These are phyloP conservation scores for Antitrichia curtipendula DNA, from an alignment of 225 moss, liverwort and hornwort genomes.

Conservation along the genomic window DNA sequence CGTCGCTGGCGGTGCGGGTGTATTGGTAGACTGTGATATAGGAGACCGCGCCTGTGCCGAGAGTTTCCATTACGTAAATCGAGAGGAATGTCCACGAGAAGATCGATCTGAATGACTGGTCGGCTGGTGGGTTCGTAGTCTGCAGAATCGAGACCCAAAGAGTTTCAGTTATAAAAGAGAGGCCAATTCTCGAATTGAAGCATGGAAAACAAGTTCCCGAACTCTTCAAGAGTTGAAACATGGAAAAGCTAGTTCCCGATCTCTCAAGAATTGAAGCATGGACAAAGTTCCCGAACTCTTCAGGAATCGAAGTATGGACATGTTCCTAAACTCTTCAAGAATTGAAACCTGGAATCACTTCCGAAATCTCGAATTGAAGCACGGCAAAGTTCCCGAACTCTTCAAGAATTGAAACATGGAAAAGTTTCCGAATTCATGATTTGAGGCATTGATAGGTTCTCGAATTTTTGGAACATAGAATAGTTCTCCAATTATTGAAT, in stretches of 20 bases:
- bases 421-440: background rate
- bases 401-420: no score
- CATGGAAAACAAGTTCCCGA: background rate
- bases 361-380: background rate
- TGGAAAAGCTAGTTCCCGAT: background rate
- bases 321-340: no score
- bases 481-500: no score
- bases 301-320: background rate
- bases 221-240: background rate
- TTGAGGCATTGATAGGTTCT: background rate
- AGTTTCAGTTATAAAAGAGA: background rate
- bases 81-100: background rate
- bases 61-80: rapidly evolving
- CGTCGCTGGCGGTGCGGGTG: background rate
- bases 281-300: no score
- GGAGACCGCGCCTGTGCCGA: background rate
- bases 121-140: background rate
- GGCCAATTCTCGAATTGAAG: background rate
- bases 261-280: no score
- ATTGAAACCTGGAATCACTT: no score
- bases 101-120: no score
- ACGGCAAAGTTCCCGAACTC: background rate
- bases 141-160: background rate
- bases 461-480: background rate
- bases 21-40: background rate